Evolutionary conservation across 2,329 filamentous ascomycete species (phyloP), one percentile per base, ranked within the genome.

Genomic region (Hypoxylon sp.): DNA sequence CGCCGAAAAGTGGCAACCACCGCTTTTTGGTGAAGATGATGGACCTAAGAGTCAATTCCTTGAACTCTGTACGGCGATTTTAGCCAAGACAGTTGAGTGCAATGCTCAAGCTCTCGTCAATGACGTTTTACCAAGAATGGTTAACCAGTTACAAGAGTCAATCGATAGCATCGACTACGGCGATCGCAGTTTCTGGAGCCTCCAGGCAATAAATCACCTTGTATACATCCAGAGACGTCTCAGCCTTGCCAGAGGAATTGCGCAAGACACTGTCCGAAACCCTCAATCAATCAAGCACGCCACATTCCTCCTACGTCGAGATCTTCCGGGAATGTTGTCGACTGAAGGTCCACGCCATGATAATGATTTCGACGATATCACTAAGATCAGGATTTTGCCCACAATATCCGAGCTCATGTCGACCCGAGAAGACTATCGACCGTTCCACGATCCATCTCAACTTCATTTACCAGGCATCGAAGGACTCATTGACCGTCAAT

Each of bases 401-500:
- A 88, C 85, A 0, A 72, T 76, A 2, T 74, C 81, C 10, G 86
- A 88, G 68, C 85, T 88, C 59, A 61, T 76, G 51, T 82, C 81
- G 11, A 59, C 68, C 0, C 76, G 81, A 14, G 71, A 68, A 2
- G 84, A 86, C 55, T 87, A 85, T 64, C 75, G 86, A 2, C 83
- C 81, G 0, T 74, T 72, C 5, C 79, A 74, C 3, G 80, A 85
- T 71, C 75, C 80, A 0, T 73, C 76, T 0, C 76, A 79, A 6
- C 79, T 79, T 63, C 82, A 86, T 68, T 74, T 82, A 13, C 70
- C 75, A 2, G 83, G 84, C 1, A 79, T 85, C 7, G 76, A 75
- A 5, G 85, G 86, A 2, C 79, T 86, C 0, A 73, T 89, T 0
- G 86, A 89, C 73, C 79, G 83, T 51, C 82, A 89, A 49, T 89